These are phyloP conservation scores for Syzygium aromaticum DNA, from an alignment of 345 rosid species.

Conservation along the genomic window DNA sequence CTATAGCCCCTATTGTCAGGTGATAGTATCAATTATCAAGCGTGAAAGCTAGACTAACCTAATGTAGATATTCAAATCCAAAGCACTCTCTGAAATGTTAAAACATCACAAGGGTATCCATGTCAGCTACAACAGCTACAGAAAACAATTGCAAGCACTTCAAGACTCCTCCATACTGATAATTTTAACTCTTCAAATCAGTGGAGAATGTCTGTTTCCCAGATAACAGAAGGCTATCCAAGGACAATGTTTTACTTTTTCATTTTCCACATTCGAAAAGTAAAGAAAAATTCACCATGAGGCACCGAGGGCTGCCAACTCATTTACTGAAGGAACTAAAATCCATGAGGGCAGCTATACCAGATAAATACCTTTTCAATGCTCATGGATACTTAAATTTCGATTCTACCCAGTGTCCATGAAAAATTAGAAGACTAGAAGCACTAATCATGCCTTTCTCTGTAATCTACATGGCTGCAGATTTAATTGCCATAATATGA, in stretches of 20 bases:
- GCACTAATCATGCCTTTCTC: not conserved
- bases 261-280: not conserved
- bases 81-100: not conserved
- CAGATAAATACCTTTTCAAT: not conserved
- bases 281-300: not conserved
- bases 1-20: not conserved
- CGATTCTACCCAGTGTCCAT: not conserved
- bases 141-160: not conserved
- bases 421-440: not conserved
- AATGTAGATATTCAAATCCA: not conserved
- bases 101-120: not conserved
- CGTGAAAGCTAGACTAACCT: not conserved
- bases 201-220: not conserved
- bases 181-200: not conserved
- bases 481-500: not conserved
- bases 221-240: not conserved
- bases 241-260: not conserved
- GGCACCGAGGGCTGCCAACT: not conserved
- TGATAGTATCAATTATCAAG: not conserved
- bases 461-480: not conserved
- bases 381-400: not conserved
- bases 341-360: not conserved
- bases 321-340: not conserved
- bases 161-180: not conserved
- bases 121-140: not conserved